phyloP scores from a whole-genome alignment of 768 basidiomycete genomes.

The Pulveroboletus ravenelii region DNA sequence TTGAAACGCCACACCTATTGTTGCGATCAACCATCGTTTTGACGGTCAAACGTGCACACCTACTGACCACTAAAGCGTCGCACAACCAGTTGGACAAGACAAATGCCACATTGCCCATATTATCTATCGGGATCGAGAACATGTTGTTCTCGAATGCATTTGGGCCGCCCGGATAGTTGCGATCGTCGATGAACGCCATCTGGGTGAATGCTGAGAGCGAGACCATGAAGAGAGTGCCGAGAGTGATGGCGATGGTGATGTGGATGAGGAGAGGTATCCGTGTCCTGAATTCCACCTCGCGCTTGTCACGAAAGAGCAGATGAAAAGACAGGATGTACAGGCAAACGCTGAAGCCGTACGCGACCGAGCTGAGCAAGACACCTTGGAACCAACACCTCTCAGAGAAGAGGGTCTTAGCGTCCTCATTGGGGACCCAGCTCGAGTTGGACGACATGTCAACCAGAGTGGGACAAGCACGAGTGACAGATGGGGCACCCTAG shows the following conservation, averaged over 20 bases:
- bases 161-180: constrained; percentile 33
- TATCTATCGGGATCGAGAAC: constrained; percentile 20
- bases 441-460: constrained; percentile 12
- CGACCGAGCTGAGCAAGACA: constrained; percentile 3
- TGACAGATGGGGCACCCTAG: too few relatives aligned
- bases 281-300: neutral
- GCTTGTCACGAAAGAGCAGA: neutral
- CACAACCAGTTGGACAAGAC: constrained; percentile 12
- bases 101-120: constrained; percentile 7
- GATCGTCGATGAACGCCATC: constrained; percentile 29
- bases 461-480: neutral
- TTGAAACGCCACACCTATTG: constrained; percentile 17
- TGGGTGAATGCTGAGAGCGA: constrained; percentile 20
- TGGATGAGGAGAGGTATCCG: constrained; percentile 8
- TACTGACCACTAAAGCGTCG: constrained; percentile 18
- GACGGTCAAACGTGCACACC: neutral
- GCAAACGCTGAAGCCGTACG: constrained; percentile 6
- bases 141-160: constrained; percentile 16
- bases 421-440: constrained; percentile 15
- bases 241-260: constrained; percentile 4
- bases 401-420: constrained; percentile 8
- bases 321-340: constrained; percentile 5
- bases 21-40: neutral
- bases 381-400: constrained; percentile 20
- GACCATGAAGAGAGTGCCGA: constrained; percentile 17